Evolutionary conservation across 208 protist genomes (phyloP).

Genomic region (Leishmania lainsoni): DNA sequence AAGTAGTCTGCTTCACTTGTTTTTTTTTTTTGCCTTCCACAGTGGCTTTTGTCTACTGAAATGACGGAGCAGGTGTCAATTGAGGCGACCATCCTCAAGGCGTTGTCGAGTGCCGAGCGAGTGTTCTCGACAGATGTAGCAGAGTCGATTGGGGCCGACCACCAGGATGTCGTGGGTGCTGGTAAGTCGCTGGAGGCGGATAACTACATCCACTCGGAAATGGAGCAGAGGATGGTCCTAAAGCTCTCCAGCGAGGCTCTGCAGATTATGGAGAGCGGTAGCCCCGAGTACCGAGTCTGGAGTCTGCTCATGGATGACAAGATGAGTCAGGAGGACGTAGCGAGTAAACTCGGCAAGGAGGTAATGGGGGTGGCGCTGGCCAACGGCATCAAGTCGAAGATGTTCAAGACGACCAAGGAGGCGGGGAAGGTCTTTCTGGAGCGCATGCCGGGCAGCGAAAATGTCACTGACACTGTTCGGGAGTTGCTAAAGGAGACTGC

Average conservation of each 20-base stretch:
- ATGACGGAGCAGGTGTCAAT: conserved; percentile 34
- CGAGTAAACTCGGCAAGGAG: conserved; percentile 65
- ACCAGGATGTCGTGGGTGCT: conserved; percentile 91
- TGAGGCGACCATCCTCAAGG: conserved; percentile 49
- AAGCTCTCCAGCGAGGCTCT: conserved; percentile 84
- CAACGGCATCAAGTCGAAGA: conserved; percentile 94
- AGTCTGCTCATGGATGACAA: conserved; percentile 42
- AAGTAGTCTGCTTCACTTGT: background rate
- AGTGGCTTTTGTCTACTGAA: background rate
- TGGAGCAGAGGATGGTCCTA: conserved; percentile 57
- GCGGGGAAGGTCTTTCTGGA: conserved; percentile 55
- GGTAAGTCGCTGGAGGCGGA: conserved; percentile 91
- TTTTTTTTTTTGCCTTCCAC: background rate
- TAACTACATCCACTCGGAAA: conserved; percentile 72
- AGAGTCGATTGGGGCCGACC: conserved; percentile 53
- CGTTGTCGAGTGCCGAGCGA: conserved; percentile 36
- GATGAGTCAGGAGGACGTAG: conserved; percentile 52
- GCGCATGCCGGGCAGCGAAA: conserved; percentile 37
- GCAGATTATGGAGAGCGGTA: conserved; percentile 79
- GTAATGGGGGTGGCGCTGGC: conserved; percentile 74
- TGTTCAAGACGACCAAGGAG: conserved; percentile 90
- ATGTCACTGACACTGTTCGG: conserved; percentile 44
- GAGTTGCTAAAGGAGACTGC: conserved; percentile 41
- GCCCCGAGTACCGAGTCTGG: conserved; percentile 90
- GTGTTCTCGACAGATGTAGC: conserved; percentile 72